These are phyloP conservation scores for Anisodus acutangulus DNA, from an alignment of 257 asterid species.

Conservation along the genomic window DNA sequence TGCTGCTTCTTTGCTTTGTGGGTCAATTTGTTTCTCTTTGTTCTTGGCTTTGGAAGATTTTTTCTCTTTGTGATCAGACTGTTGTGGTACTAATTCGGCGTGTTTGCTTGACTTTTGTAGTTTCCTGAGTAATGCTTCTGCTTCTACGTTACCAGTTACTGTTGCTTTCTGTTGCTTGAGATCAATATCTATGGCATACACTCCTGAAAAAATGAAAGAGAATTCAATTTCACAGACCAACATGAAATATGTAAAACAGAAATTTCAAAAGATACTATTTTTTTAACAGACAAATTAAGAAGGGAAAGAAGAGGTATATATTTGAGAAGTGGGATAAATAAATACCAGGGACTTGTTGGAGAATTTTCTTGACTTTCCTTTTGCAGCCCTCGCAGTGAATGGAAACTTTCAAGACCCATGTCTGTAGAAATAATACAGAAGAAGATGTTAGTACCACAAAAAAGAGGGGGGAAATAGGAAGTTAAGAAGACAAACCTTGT, in stretches of 20 bases:
- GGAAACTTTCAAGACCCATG: constrained; percentile 62
- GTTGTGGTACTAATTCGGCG: constrained; percentile 65
- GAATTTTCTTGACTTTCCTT: constrained; percentile 64
- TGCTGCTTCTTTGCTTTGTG: constrained; percentile 29
- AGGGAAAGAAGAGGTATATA: not conserved
- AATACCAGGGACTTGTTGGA: constrained; percentile 51
- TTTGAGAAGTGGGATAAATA: no score
- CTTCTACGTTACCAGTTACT: constrained; percentile 56
- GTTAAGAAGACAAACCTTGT: constrained; percentile 41
- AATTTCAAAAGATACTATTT: no score
- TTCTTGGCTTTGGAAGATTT: constrained; percentile 8
- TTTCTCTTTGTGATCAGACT: constrained; percentile 32
- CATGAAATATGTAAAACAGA: not conserved
- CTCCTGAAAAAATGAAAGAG: constrained; percentile 44
- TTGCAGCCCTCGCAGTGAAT: constrained; percentile 83
- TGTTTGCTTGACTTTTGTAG: constrained; percentile 59
- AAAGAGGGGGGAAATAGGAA: not conserved
- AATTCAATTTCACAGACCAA: not conserved
- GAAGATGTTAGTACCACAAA: not conserved
- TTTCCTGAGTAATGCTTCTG: constrained; percentile 47
- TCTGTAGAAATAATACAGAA: constrained; percentile 41
- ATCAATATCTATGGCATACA: constrained; percentile 56
- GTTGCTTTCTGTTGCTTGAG: constrained; percentile 65
- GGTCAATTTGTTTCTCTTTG: constrained; percentile 35
- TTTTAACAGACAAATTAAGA: not conserved